These are phyloP conservation scores for Rosa lucieae DNA, from an alignment of 306 rosid species.

Conservation along the genomic window DNA sequence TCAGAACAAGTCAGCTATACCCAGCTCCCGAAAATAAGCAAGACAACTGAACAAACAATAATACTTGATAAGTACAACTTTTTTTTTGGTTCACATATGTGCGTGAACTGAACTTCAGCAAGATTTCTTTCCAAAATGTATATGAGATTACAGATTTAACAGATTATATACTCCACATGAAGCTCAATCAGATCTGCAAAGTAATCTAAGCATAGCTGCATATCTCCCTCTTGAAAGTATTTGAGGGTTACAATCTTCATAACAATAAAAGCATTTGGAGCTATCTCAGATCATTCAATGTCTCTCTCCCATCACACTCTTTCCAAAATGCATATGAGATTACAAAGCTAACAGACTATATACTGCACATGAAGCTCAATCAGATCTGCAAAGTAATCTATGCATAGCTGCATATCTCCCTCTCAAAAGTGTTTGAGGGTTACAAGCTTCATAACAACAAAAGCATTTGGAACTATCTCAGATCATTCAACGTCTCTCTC, in stretches of 20 bases:
- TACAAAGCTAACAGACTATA: neutral
- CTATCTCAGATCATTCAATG: neutral
- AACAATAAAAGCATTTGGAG: neutral
- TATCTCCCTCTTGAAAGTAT: neutral
- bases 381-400: neutral
- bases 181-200: neutral
- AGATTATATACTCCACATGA: neutral
- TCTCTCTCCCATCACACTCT: neutral
- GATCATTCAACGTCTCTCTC: neutral
- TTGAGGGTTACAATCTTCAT: neutral
- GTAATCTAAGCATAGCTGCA: neutral
- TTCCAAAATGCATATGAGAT: neutral
- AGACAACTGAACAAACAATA: neutral
- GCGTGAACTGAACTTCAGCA: neutral
- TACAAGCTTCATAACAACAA: neutral
- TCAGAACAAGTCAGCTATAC: constrained; percentile 7
- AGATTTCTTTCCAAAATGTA: neutral
- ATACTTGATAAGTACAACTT: neutral
- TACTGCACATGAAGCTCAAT: neutral
- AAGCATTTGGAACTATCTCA: neutral
- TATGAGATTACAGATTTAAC: neutral
- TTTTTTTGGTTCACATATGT: neutral
- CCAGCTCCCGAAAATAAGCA: neutral
- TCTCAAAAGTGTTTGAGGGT: neutral
- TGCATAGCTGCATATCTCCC: neutral